phyloP scores from a whole-genome alignment of 768 basidiomycete species.

The Auricularia sp. region DNA sequence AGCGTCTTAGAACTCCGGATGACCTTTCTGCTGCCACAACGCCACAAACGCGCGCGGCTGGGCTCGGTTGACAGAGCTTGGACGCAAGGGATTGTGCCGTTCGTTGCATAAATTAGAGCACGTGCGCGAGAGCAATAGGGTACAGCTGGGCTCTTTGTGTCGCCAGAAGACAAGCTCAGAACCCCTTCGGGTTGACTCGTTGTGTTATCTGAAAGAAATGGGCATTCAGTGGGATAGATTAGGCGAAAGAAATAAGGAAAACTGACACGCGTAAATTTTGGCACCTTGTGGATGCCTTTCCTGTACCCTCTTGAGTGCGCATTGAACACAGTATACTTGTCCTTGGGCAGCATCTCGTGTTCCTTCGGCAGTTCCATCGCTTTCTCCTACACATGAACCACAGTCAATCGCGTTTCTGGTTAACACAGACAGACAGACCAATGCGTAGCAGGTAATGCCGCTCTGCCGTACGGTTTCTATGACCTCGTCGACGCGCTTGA shows the following conservation, averaged over 20 bases:
- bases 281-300: constrained; percentile 93
- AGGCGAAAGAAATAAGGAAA: constrained; percentile 1
- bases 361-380: constrained; percentile 86
- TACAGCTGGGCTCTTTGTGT: no score
- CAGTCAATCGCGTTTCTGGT: background rate
- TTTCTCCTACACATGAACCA: constrained; percentile 36
- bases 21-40: no score
- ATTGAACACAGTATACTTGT: constrained; percentile 93
- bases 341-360: constrained; percentile 80
- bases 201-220: constrained; percentile 56
- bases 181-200: constrained; percentile 84
- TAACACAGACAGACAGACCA: constrained; percentile 43
- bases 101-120: no score
- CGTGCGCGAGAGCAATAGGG: no score
- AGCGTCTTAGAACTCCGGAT: no score
- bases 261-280: constrained; percentile 91
- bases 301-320: constrained; percentile 64
- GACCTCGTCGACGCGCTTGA: constrained; percentile 89
- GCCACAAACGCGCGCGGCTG: no score
- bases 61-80: no score
- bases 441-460: constrained; percentile 64
- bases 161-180: constrained; percentile 36
- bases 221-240: background rate
- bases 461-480: constrained; percentile 79
- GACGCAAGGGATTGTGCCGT: no score